A percentile compares a stretch with the other conserved stretches of the same genome.
phyloP scores from a whole-genome alignment of 768 basidiomycete species.

The Calocera viscosa region DNA sequence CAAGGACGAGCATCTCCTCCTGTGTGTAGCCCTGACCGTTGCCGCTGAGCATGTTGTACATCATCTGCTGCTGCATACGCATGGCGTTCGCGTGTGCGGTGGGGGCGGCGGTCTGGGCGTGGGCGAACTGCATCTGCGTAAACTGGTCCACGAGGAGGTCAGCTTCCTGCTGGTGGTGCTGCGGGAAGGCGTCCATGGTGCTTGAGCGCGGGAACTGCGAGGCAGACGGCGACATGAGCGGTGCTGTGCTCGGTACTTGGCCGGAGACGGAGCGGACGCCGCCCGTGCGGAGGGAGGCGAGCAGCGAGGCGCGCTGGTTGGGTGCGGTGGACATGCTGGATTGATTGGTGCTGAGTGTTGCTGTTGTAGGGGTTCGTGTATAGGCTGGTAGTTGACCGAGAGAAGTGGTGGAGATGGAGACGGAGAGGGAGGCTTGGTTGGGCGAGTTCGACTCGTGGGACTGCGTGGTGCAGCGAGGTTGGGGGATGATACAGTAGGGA shows the following conservation, averaged over 20 bases:
- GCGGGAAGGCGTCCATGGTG: constrained; percentile 35
- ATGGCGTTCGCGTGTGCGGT: constrained; percentile 51
- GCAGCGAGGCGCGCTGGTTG: constrained; percentile 59
- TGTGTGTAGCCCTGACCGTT: background rate
- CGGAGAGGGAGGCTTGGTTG: constrained; percentile 16
- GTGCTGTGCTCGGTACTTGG: constrained; percentile 50
- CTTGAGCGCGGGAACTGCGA: constrained; percentile 49
- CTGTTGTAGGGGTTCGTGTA: constrained; percentile 31
- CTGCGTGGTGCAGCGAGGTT: constrained; percentile 36
- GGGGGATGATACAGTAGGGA: constrained; percentile 14
- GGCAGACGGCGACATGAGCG: constrained; percentile 35
- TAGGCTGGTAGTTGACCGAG: constrained; percentile 17
- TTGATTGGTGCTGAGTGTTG: constrained; percentile 28
- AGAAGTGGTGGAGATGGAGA: constrained; percentile 18
- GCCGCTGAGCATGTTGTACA: background rate
- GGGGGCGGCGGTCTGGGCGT: constrained; percentile 44
- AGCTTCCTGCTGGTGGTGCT: constrained; percentile 42
- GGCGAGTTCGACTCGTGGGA: constrained; percentile 20
- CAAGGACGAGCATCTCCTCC: constrained; percentile 1
- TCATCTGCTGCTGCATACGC: constrained; percentile 43
- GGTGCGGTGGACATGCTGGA: constrained; percentile 4
- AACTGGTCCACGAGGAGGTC: constrained; percentile 40
- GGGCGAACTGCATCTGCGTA: constrained; percentile 41
- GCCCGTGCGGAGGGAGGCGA: constrained; percentile 78
- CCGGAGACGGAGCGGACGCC: constrained; percentile 67